Evolutionary conservation across 768 basidiomycete genomes (phyloP), one percentile per base, ranked within the genome.

Genomic region (Phylloporus sp.): DNA sequence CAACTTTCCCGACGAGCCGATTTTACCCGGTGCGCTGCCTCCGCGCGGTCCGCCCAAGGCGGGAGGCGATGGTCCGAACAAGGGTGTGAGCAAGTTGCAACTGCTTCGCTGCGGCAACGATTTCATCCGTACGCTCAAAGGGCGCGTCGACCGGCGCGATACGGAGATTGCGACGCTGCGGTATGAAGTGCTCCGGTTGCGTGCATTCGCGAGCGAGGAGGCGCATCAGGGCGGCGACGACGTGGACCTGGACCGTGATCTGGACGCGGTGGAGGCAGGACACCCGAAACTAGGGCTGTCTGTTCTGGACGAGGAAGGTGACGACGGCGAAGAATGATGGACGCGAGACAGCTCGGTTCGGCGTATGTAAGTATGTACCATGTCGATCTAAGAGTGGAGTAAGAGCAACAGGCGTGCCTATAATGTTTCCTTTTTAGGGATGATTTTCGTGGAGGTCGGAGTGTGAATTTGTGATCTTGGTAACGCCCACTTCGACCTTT

Each of bases 1-100:
- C 0, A 80, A 80, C 50, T 80, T 72, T 46, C 78, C 79, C 17
- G 76, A 83, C 58, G 86, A 88, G 56, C 86, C 88, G 1, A 69
- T 85, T 4, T 75, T 93, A 2, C 92, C 93, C 7, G 93, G 93
- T 22, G 86, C 88, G 1, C 77, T 93, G 14, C 93, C 93, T 0
- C 93, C 93, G 1, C 77, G 93, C 9, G 86, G 94, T 0, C 87
- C 93, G 8, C 90, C 91, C 5, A 81, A 92, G 65, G 80, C 84
- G 21, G 79, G 87, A 42, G 75, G 80, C 3, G 90, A 94, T 49
- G 92, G 93, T n/a, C 93, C 93, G 9, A 97, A 97, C 66, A 86
- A 93, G 59, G 84, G 84, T 14, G 91, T 97, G 38, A 91, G 89
- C 73, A 97, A 96, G 73, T 71, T 96, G 46, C 93, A 95, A 67